Evolutionary conservation across 2,329 filamentous ascomycete species (phyloP).

Genomic region (Ophiostoma sp.): DNA sequence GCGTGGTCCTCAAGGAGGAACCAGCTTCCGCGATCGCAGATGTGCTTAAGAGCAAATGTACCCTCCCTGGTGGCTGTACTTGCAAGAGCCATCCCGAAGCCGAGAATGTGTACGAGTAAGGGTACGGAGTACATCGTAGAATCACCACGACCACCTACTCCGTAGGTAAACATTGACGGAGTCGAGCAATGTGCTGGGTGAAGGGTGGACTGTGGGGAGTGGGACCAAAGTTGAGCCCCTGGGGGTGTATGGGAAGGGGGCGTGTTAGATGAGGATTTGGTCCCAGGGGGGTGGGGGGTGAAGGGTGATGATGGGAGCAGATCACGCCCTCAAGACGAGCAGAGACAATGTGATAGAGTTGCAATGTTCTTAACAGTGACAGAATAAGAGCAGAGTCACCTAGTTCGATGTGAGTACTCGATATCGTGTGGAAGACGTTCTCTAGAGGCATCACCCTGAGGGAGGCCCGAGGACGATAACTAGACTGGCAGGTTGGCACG

Average conservation of each 20-base stretch:
- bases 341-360: no score
- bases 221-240: not conserved
- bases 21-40: not conserved
- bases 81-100: conserved; percentile 9
- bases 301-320: not conserved
- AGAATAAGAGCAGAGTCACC: no score
- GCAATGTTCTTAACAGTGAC: no score
- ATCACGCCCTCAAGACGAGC: no score
- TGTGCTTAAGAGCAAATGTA: not conserved
- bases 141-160: not conserved
- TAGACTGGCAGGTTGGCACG: no score
- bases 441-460: no score
- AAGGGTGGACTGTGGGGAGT: conserved; percentile 11
- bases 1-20: not conserved
- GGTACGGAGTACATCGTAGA: no score
- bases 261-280: not conserved
- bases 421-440: no score
- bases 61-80: not conserved
- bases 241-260: not conserved
- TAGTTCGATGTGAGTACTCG: no score
- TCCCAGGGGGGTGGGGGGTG: not conserved
- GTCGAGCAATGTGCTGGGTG: not conserved
- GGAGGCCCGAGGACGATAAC: no score
- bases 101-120: no score
- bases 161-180: not conserved